Evolutionary conservation across 2,329 filamentous ascomycete genomes (phyloP).

Genomic region (Stagonosporopsis tanaceti): DNA sequence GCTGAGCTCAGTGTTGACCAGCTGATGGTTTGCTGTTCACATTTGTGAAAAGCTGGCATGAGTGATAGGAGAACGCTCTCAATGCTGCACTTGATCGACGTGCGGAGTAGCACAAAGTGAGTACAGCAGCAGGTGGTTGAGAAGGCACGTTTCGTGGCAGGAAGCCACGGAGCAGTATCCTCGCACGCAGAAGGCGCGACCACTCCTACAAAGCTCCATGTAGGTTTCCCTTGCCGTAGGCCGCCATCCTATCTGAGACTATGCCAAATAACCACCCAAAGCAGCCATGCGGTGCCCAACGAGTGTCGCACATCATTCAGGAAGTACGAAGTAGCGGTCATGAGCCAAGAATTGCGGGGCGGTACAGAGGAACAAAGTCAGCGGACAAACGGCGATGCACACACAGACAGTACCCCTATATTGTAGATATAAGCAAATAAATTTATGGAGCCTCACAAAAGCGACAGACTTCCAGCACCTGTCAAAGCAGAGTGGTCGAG

Average conservation of each 20-base stretch:
- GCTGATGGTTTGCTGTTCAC: background rate
- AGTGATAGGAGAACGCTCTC: background rate
- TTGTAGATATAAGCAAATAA: background rate
- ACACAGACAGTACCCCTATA: background rate
- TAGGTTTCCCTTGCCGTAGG: background rate
- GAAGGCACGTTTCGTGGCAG: background rate
- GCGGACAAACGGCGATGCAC: conserved; percentile 3
- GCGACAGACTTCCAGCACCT: conserved; percentile 21
- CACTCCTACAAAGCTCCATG: background rate
- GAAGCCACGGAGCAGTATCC: background rate
- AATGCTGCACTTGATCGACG: background rate
- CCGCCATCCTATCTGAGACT: background rate
- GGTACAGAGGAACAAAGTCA: conserved; percentile 4
- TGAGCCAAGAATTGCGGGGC: conserved; percentile 33
- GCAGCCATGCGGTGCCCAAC: conserved; percentile 18
- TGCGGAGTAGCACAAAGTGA: background rate
- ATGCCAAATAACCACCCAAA: conserved; percentile 1
- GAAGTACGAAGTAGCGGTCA: conserved; percentile 11
- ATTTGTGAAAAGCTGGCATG: background rate
- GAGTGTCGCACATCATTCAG: conserved; percentile 9
- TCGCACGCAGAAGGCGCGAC: background rate
- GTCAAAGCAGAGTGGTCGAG: conserved; percentile 20
- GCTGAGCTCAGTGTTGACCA: background rate
- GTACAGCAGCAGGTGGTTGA: background rate
- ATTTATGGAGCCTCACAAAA: conserved; percentile 15